Base-by-base conservation (phyloP, 345 rosid genomes). In the Euphorbia peplus region DNA sequence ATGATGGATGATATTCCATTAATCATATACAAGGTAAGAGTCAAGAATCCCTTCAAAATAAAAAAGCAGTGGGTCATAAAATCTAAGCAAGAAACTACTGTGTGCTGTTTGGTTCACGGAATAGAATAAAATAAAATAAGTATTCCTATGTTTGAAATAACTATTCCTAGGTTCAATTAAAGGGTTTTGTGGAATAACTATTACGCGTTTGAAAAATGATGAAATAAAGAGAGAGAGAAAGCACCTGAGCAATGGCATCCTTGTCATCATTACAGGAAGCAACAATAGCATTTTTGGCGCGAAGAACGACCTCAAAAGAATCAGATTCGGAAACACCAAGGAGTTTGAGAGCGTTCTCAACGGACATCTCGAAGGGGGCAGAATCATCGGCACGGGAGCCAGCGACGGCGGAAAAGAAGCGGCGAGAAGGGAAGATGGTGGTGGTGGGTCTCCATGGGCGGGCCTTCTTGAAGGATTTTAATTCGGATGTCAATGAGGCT, bases 241-340 rank as follows among this genome's bases (percentile, higher is more conserved):
- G 6, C 60, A 29, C 99, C 97, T 90, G 96, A 0, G 93, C 84
- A 76, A 91, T 75, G 50, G 93, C 88, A 64, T 85, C 85, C 71
- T 85, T 82, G 70, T 95, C 95, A 60, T 87, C 96, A 58, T 91
- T 90, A 56, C 91, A 89, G 9, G 88, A 60, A 32, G 92, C 88
- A 50, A 95, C 61, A 69, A 87, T 79, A 47, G 92, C 76, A 52
- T 90, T 95, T 87, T 90, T 95, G 74, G 99, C 96, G 79, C 97
- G 84, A 66, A 95, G 97, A 46, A 95, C 85, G 58, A 91, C 99
- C 48, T 95, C 97, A 73, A 95, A 95, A 52, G 97, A 91, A 32
- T 96, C 89, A 10, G 79, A 81, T 67, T 90, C 96, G 18, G 95
- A 75, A 70, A 95, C 97, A 12, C 99, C 97, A 46, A 91, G 96